Evolutionary conservation across 2,329 filamentous ascomycete species (phyloP).

Genomic region (Calonectria ilicicola): DNA sequence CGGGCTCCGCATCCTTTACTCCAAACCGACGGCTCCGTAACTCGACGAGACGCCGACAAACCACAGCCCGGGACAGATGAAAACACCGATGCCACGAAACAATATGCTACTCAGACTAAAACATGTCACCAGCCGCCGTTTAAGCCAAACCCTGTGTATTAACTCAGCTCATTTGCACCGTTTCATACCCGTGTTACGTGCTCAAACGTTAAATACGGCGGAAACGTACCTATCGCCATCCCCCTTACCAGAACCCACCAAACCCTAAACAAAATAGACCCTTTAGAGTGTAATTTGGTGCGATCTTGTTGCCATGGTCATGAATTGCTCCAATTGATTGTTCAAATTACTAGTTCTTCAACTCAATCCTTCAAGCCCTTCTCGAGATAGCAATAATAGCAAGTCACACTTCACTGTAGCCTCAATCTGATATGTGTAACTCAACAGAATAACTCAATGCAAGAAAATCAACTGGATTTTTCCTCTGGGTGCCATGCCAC

Average conservation of each 20-base stretch:
- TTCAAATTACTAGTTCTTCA: neutral
- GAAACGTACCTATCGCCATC: neutral
- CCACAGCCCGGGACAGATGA: neutral
- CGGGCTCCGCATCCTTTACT: neutral
- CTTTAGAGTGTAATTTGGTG: neutral
- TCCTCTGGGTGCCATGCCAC: neutral
- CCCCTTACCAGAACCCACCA: neutral
- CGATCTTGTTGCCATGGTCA: neutral
- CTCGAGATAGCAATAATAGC: no score
- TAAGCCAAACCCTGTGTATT: neutral
- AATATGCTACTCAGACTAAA: neutral
- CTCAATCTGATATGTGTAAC: neutral
- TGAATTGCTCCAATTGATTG: neutral
- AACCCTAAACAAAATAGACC: neutral
- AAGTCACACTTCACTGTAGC: neutral
- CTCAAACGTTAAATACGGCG: neutral
- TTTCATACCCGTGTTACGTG: neutral
- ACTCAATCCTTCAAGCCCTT: neutral
- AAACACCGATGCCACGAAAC: neutral
- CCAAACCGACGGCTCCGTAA: neutral
- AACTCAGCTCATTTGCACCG: neutral
- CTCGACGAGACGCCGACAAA: neutral
- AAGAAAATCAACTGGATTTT: neutral
- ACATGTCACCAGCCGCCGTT: constrained; percentile 1
- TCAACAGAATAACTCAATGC: neutral